Evolutionary conservation across 768 basidiomycete genomes (phyloP).

Genomic region (Dictyophora rubrovolvata): DNA sequence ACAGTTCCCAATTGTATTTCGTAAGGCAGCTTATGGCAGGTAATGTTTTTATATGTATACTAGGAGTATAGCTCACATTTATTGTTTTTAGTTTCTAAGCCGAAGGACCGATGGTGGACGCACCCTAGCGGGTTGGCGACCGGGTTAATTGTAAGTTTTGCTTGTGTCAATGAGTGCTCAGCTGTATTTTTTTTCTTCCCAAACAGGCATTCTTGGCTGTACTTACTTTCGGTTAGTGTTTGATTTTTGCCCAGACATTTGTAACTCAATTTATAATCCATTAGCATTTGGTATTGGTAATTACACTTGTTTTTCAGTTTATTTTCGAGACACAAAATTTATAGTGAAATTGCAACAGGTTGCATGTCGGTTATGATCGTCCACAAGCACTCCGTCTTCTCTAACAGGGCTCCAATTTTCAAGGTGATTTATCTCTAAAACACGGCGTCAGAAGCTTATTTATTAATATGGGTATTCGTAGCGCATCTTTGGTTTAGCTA

Average conservation of each 20-base stretch:
- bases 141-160: background rate
- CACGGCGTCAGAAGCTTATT: background rate
- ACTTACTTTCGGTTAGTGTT: background rate
- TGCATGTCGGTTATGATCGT: slow-evolving; percentile 28
- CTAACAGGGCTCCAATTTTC: slow-evolving; percentile 21
- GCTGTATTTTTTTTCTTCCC: background rate
- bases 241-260: background rate
- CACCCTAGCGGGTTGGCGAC: background rate
- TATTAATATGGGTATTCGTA: slow-evolving; percentile 10
- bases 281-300: slow-evolving; percentile 4
- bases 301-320: background rate
- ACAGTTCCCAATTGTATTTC: slow-evolving; percentile 36
- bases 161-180: background rate
- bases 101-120: background rate
- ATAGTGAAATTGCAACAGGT: slow-evolving; percentile 13
- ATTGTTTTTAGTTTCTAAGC: background rate
- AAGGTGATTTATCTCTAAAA: slow-evolving; percentile 16
- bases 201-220: background rate
- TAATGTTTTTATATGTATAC: slow-evolving; percentile 3
- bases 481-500: slow-evolving; percentile 35
- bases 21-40: slow-evolving; percentile 31
- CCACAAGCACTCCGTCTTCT: slow-evolving; percentile 23
- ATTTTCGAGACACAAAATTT: background rate
- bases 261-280: background rate
- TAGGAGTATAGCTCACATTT: background rate